phyloP scores from a whole-genome alignment of 2,329 filamentous ascomycete genomes.

The Paraconiothyrium brasiliense region DNA sequence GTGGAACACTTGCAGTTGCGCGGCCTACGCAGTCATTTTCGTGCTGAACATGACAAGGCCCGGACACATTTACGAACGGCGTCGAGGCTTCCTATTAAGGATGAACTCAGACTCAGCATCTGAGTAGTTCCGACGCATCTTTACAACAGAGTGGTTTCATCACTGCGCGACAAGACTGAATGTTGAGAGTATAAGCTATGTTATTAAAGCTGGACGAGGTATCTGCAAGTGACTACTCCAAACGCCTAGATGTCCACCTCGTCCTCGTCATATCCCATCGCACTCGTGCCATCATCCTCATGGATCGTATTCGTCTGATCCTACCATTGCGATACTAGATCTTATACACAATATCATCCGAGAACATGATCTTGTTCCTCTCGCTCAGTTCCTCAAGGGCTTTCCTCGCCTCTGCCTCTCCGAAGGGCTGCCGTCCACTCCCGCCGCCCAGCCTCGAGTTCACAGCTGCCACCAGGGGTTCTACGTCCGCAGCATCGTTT shows the following conservation, averaged over 20 bases:
- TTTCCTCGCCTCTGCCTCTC: slow-evolving; percentile 74
- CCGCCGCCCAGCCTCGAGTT: slow-evolving; percentile 75
- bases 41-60: no score
- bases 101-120: no score
- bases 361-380: slow-evolving; percentile 85
- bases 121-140: no score
- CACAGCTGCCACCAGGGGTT: slow-evolving; percentile 78
- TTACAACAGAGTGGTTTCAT: no score
- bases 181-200: no score
- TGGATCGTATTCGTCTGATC: no score
- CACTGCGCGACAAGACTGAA: no score
- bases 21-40: no score
- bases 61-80: no score
- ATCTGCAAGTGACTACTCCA: not conserved
- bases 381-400: slow-evolving; percentile 83
- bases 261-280: not conserved
- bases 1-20: no score
- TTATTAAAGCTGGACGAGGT: no score
- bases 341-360: slow-evolving; percentile 61
- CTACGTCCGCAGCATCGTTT: slow-evolving; percentile 82
- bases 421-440: slow-evolving; percentile 69
- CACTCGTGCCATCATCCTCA: not conserved
- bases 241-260: not conserved
- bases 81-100: no score
- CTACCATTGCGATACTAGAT: slow-evolving; percentile 32